These are phyloP conservation scores for Sabuloglossum arenarium DNA, from an alignment of 495 filamentous ascomycete species.

Conservation along the genomic window DNA sequence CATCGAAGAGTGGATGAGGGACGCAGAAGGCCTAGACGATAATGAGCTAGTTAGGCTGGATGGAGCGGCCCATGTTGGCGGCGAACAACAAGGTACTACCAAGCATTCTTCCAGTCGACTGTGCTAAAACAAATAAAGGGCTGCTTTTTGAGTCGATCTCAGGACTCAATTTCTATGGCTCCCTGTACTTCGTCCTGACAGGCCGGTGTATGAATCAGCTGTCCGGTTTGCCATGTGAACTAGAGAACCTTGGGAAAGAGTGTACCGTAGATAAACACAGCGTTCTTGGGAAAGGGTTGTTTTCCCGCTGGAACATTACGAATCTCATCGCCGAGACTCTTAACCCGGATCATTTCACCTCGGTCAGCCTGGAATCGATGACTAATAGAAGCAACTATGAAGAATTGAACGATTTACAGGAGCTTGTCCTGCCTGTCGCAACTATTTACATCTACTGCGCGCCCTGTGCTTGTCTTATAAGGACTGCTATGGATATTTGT, in stretches of 20 bases:
- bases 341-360: background rate
- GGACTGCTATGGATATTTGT: background rate
- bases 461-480: background rate
- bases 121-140: background rate
- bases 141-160: background rate
- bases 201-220: background rate
- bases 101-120: background rate
- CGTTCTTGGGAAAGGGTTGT: background rate
- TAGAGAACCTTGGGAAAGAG: background rate
- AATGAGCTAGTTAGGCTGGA: background rate
- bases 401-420: background rate
- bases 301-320: background rate
- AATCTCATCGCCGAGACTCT: background rate
- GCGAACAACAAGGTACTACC: background rate
- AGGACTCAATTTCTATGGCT: background rate
- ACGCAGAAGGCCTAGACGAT: background rate
- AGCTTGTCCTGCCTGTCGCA: background rate
- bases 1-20: background rate
- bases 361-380: background rate
- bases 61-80: background rate
- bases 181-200: background rate
- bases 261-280: background rate
- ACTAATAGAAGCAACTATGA: background rate
- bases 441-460: background rate
- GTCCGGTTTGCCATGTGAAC: background rate